Conservation (phyloP, 371 early-diverging fungal genomes). For the Lichtheimia hyalospora region DNA sequence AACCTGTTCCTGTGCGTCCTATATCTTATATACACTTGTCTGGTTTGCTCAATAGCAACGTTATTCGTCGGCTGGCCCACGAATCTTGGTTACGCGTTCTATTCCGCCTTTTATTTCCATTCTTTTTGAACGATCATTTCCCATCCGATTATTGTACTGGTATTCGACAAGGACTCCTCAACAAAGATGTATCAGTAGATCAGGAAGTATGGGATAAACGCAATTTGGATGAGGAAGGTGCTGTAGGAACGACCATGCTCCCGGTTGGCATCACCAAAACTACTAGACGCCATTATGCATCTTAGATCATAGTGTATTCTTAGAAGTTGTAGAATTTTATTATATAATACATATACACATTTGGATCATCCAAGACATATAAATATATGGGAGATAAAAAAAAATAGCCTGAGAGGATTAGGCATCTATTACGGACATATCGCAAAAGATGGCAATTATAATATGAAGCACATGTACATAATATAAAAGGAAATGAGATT, state of each 20-base stretch:
- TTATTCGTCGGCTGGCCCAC: conserved; percentile 46
- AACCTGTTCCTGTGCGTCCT: conserved; percentile 55
- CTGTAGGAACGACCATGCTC: not conserved
- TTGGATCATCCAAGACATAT: not conserved
- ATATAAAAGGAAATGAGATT: too few species aligned
- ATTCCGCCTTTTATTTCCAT: conserved; percentile 54
- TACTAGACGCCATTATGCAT: conserved; percentile 4
- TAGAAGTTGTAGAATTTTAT: not conserved
- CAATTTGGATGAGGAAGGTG: conserved; percentile 1
- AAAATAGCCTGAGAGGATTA: too few species aligned
- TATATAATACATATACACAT: not conserved
- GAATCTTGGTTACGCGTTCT: conserved; percentile 54
- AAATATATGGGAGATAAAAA: not conserved
- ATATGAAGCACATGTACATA: too few species aligned
- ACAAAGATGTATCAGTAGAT: too few species aligned
- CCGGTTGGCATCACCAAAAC: not conserved
- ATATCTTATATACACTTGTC: conserved; percentile 63
- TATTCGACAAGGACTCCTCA: conserved; percentile 22
- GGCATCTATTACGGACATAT: too few species aligned
- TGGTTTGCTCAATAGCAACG: conserved; percentile 51
- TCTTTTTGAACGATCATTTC: conserved; percentile 63
- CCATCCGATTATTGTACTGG: conserved; percentile 57
- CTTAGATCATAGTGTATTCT: not conserved
- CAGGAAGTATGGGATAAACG: too few species aligned
- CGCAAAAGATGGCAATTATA: too few species aligned